Evolutionary conservation across 164 flowering plant genomes (phyloP), one percentile per base, ranked within the genome.

Genomic region (Echeveria elegans): DNA sequence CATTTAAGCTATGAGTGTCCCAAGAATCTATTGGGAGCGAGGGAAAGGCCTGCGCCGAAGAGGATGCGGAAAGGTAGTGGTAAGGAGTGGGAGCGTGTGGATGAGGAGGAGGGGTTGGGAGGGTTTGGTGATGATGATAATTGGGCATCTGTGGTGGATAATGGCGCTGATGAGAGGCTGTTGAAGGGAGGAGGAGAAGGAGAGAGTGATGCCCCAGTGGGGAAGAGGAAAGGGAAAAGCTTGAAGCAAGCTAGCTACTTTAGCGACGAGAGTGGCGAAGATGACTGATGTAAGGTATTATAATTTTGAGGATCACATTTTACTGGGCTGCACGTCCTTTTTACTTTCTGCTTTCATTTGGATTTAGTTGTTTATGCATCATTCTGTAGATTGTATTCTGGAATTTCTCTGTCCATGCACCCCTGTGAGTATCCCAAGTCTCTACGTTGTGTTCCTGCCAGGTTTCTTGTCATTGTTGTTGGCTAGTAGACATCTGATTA

Each of bases 1-100:
- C 98, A 93, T 79, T 74, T 90, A 77, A 80, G 85, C 10, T 90
- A 93, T 29, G 98, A 93, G 83, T 93, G 98, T 47, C 97, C 98
- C 5, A 82, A 32, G 79, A 93, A 93, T 63, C 84, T 77, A 69
- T 63, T 93, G 24, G 97, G 98, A 11, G 74, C 83, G 12, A 79
- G 97, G 76, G 98, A 93, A 71, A 71, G 89, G 68, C 98, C 97
- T 0, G 72, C 19, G 70, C 78, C 32, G 68, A 83, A 86, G 76
- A 64, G 66, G 70, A 74, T 29, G 74, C 67, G 88, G 74, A 19
- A 77, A 77, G 73, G 76, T 16, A 36, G 32, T 43, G 45, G 45
- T 9, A 72, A 63, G 21, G 56, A 34, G 37, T 66, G 26, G 52
- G 64, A 9, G 69, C 65, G 14, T 65, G 76, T 66, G 30, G 83